These are phyloP conservation scores for Aspergillus udagawae DNA, from an alignment of 2,329 filamentous ascomycete genomes.

Conservation along the genomic window DNA sequence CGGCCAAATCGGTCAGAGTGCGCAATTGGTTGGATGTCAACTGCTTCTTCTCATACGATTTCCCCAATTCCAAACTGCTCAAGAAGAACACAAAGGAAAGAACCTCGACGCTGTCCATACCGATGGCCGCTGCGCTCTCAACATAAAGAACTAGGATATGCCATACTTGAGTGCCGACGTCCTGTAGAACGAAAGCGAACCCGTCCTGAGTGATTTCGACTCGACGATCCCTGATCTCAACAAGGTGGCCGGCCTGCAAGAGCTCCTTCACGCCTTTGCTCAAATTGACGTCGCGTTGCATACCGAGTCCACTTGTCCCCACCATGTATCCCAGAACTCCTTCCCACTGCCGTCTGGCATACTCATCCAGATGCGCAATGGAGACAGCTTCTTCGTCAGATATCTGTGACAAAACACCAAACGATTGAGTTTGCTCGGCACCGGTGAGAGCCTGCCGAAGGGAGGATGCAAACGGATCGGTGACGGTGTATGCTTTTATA, in stretches of 20 bases:
- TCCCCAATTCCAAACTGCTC: conserved; percentile 85
- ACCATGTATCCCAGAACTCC: conserved; percentile 95
- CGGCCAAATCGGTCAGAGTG: conserved; percentile 85
- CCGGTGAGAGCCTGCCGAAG: conserved; percentile 84
- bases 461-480: conserved; percentile 76
- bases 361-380: conserved; percentile 72
- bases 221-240: conserved; percentile 55
- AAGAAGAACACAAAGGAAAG: conserved; percentile 95
- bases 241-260: conserved; percentile 73
- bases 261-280: conserved; percentile 80
- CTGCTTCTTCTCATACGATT: conserved; percentile 82
- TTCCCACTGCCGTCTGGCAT: conserved; percentile 89
- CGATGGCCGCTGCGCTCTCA: conserved; percentile 69
- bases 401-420: conserved; percentile 76
- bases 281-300: conserved; percentile 49
- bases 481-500: conserved; percentile 69
- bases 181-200: conserved; percentile 91
- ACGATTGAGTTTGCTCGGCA: conserved; percentile 78
- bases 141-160: conserved; percentile 90
- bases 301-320: conserved; percentile 47
- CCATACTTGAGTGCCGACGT: conserved; percentile 96
- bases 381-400: conserved; percentile 62
- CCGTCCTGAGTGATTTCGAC: conserved; percentile 85
- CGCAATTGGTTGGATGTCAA: conserved; percentile 76
- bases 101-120: conserved; percentile 87